Evolutionary conservation across 2,329 filamentous ascomycete genomes (phyloP), one percentile per base, ranked within the genome.

Genomic region (Colletotrichum navitas): DNA sequence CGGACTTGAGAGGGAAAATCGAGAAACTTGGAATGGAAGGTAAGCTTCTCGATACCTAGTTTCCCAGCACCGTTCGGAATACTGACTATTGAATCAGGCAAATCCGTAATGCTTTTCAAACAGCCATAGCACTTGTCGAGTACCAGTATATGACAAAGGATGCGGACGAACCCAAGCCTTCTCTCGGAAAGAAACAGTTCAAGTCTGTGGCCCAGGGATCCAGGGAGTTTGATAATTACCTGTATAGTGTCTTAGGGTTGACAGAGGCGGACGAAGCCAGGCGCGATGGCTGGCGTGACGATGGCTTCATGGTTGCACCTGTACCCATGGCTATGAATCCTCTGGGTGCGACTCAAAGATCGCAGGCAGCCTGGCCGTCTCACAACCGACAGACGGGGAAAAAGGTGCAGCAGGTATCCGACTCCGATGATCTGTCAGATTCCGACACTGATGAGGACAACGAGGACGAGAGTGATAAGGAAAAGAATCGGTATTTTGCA

Each of bases 61-160:
- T 1, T 45, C 6, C 0, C 21, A 10, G 7, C 8, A 10, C 1
- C 18, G 21, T 10, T 21, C 0, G 7, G 41, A 2, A 47, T 32
- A n/a, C 58, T 61, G 8, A 61, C 18, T 10, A 10, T 11, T 14
- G 58, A 61, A 21, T 3, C 41, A 72, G 76, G n/a, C 75, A 77
- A 72, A 76, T 76, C 16, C 74, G 75, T 5, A 77, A 77, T 39
- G 75, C 75, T 1, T 76, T 75, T 36, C 76, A 75, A n/a, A 77
- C 75, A 1, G 72, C 75, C 16, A 73, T 75, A 4, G 75, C 75
- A 4, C 66, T 77, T 2, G 72, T 65, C 2, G 68, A 76, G 55
- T 58, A 75, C 29, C 55, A 71, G 21, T 41, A 51, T 32, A 56
- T 55, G 41, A 45, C 39, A 21, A 47, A 43, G 1, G 51, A 41